phyloP scores from a whole-genome alignment of 441 rosid species.

The Biscutella laevigata region DNA sequence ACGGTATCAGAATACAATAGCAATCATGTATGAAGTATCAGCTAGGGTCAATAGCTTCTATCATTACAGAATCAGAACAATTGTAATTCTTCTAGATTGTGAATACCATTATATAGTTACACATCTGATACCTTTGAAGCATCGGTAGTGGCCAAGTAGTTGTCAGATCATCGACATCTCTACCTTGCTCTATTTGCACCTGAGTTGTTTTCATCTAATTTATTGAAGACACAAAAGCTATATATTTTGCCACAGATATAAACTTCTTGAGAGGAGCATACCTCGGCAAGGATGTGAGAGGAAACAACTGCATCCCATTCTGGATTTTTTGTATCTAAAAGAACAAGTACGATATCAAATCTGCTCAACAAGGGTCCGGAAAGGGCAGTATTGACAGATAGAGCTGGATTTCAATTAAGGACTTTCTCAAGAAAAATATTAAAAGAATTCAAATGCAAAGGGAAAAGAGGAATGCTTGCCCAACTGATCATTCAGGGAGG shows the following conservation, averaged over 20 bases:
- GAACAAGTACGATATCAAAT: constrained; percentile 91
- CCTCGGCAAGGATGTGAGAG: constrained; percentile 93
- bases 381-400: constrained; percentile 88
- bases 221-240: constrained; percentile 3
- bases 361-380: constrained; percentile 96
- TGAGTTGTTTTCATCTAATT: constrained; percentile 29
- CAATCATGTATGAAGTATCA: not conserved
- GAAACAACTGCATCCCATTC: constrained; percentile 98
- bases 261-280: constrained; percentile 20
- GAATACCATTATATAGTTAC: not conserved
- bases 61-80: not conserved
- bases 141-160: constrained; percentile 63
- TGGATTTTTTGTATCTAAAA: constrained; percentile 92
- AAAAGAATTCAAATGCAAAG: not conserved
- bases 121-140: constrained; percentile 60
- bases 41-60: not conserved
- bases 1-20: not conserved
- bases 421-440: constrained; percentile 4
- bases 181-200: constrained; percentile 41
- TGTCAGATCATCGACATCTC: constrained; percentile 43
- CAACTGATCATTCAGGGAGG: not conserved
- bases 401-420: constrained; percentile 68
- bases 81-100: not conserved
- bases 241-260: not conserved
- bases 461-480: not conserved